These are phyloP conservation scores for Backusella luteola DNA, from an alignment of 192 early-diverging fungal species.

Conservation along the genomic window DNA sequence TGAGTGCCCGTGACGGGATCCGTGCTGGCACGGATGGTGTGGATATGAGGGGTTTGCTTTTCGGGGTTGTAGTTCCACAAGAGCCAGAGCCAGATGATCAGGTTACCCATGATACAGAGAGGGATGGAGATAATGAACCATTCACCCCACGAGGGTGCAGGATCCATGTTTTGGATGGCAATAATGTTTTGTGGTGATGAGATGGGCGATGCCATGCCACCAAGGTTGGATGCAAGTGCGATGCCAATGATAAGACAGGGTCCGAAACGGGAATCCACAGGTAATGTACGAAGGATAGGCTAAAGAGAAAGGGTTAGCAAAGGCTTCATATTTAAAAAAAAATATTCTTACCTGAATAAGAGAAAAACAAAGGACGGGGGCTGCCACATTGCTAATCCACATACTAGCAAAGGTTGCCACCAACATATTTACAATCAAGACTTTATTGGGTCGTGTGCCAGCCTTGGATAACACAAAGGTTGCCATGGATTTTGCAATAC, in stretches of 20 bases:
- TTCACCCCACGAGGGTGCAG: conserved; percentile 83
- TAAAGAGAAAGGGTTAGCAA: conserved; percentile 13
- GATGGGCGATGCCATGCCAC: conserved; percentile 97
- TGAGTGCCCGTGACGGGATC: conserved; percentile 63
- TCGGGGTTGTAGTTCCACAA: conserved; percentile 79
- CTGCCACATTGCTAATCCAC: conserved; percentile 98
- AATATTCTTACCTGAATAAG: conserved; percentile 63
- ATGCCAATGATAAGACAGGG: conserved; percentile 94
- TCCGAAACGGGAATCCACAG: conserved; percentile 74
- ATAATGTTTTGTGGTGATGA: conserved; percentile 98
- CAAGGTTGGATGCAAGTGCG: conserved; percentile 93
- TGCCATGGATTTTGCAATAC: conserved; percentile 90
- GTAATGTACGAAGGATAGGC: conserved; percentile 91
- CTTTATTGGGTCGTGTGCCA: conserved; percentile 79
- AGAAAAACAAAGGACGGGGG: conserved; percentile 95
- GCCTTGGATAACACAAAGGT: conserved; percentile 87
- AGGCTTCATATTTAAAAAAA: background rate
- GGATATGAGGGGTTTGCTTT: conserved; percentile 55
- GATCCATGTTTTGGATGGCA: conserved; percentile 90
- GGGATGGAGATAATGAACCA: conserved; percentile 91
- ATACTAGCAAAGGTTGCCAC: conserved; percentile 97
- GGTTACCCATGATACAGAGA: conserved; percentile 74
- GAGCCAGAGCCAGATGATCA: conserved; percentile 82
- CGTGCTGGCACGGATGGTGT: conserved; percentile 56
- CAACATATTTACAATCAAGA: conserved; percentile 92